Evolutionary conservation across 2,329 filamentous ascomycete species (phyloP).

Genomic region (Pseudogymnoascus sp.): DNA sequence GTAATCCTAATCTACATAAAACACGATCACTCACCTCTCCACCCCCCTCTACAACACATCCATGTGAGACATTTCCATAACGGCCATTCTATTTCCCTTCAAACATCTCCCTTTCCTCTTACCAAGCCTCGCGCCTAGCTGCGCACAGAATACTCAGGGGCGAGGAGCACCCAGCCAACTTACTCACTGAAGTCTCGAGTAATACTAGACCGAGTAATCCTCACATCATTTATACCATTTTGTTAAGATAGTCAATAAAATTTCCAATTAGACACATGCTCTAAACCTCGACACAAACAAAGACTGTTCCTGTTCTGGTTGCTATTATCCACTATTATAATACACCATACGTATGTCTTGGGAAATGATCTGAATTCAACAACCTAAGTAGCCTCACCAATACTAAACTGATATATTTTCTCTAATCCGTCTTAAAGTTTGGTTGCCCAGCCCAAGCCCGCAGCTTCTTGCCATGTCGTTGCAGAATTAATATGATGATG

Average conservation of each 20-base stretch:
- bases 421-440: constrained; percentile 25
- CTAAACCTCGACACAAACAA: not conserved
- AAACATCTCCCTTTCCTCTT: no score
- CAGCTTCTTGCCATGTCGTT: constrained; percentile 32
- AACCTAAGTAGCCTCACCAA: not conserved
- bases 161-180: no score
- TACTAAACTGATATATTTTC: not conserved
- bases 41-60: not conserved
- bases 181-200: no score
- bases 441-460: constrained; percentile 30
- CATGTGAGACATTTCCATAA: not conserved
- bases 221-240: not conserved
- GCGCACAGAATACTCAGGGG: no score
- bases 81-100: not conserved
- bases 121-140: no score
- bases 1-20: not conserved
- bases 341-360: not conserved
- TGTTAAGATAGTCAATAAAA: not conserved
- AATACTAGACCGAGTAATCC: no score
- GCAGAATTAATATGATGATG: constrained; percentile 29
- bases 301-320: not conserved
- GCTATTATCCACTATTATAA: not conserved
- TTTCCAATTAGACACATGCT: not conserved
- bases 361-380: not conserved
- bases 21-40: not conserved